Percentiles rank a stretch among this genome's conserved stretches.
Conservation (phyloP, 1,284 basidiomycete genomes). For the Fomitopsis pinicola region DNA sequence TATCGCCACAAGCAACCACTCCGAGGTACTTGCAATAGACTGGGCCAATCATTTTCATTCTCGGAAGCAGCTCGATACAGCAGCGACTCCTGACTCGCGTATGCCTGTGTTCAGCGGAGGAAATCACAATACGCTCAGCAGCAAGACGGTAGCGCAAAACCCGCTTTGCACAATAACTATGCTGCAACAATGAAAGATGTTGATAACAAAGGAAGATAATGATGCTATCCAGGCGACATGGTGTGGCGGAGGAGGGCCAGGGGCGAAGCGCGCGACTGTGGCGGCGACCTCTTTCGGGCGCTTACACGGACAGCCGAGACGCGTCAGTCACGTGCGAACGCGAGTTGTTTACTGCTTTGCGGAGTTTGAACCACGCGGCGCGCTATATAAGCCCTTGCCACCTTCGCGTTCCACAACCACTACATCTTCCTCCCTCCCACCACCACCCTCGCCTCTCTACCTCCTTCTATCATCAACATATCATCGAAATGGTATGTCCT, state of each 20-base stretch:
- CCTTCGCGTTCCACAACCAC: constrained; percentile 22
- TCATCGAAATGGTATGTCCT: constrained; percentile 27
- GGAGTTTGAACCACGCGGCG: constrained; percentile 28
- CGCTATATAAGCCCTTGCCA: constrained; percentile 27
- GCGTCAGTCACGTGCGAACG: constrained; percentile 25
- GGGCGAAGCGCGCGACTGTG: not conserved
- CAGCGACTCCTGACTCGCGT: too few species aligned
- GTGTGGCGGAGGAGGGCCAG: not conserved
- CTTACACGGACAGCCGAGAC: constrained; percentile 10
- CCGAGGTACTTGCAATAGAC: too few species aligned
- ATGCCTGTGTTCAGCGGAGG: too few species aligned
- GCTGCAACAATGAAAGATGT: too few species aligned
- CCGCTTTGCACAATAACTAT: too few species aligned
- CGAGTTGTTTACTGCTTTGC: constrained; percentile 25
- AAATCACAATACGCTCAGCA: too few species aligned
- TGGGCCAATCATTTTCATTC: too few species aligned
- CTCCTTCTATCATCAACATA: constrained; percentile 13
- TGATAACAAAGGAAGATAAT: too few species aligned
- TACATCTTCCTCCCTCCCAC: constrained; percentile 21
- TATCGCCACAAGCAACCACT: too few species aligned
- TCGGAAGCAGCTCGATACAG: too few species aligned
- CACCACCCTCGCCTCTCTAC: constrained; percentile 20
- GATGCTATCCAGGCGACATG: not conserved
- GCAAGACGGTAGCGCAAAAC: too few species aligned
- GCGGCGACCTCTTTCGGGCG: constrained; percentile 6